Conservation (phyloP, 2,329 filamentous ascomycete species). For the Ascochyta koolunga region DNA sequence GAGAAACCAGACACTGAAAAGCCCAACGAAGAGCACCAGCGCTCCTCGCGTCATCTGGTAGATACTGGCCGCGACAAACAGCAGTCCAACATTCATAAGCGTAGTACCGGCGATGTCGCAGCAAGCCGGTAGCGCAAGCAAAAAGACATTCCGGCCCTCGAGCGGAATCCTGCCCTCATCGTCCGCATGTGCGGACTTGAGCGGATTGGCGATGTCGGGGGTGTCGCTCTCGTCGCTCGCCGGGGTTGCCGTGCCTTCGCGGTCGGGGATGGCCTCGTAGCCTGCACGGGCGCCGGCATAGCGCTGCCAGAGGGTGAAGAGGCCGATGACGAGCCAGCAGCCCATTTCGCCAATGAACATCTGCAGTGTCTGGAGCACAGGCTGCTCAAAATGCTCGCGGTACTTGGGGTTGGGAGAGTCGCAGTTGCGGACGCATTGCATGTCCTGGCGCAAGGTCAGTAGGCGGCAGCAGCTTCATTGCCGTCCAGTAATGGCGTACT, state of each 20-base stretch:
- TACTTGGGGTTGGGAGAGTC: conserved; percentile 69
- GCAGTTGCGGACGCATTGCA: conserved; percentile 95
- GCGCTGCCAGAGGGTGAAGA: conserved; percentile 69
- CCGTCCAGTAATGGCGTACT: conserved; percentile 54
- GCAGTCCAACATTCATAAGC: conserved; percentile 92
- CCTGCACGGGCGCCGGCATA: conserved; percentile 58
- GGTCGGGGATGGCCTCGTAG: conserved; percentile 68
- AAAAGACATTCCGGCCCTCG: conserved; percentile 70
- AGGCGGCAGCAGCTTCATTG: not conserved
- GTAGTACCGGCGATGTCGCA: conserved; percentile 96
- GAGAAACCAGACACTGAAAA: conserved; percentile 93
- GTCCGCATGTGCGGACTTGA: conserved; percentile 52
- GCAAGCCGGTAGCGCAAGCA: conserved; percentile 84
- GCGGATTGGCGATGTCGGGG: conserved; percentile 60
- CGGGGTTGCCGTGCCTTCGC: conserved; percentile 36
- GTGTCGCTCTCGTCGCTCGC: conserved; percentile 53
- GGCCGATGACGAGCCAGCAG: conserved; percentile 87
- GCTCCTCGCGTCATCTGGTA: conserved; percentile 99
- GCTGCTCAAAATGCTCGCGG: conserved; percentile 83
- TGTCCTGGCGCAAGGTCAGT: conserved; percentile 67
- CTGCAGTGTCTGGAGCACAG: conserved; percentile 91
- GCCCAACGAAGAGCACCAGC: conserved; percentile 90
- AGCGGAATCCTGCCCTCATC: conserved; percentile 66
- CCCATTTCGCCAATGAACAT: conserved; percentile 98
- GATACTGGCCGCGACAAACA: conserved; percentile 93